Evolutionary conservation across 441 rosid species (phyloP).

Genomic region (Cnidoscolus chayamansa): DNA sequence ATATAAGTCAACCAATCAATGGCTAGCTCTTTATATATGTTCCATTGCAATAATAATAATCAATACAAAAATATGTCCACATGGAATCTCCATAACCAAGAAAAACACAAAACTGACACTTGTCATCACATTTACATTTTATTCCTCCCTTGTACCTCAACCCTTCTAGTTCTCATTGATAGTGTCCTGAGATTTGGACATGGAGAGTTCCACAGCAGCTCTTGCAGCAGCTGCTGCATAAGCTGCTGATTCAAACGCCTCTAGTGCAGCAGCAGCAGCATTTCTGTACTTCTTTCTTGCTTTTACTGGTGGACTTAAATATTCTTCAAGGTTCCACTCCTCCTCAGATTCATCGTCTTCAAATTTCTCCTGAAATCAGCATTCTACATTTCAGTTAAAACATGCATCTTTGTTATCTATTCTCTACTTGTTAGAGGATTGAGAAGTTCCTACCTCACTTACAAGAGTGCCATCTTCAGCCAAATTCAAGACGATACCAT

Average conservation of each 20-base stretch:
- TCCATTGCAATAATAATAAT: no score
- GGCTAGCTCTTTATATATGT: no score
- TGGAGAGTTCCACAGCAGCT: conserved; percentile 47
- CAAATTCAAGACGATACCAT: conserved; percentile 33
- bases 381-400: neutral
- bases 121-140: neutral
- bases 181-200: conserved; percentile 24
- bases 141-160: neutral
- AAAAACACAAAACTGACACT: neutral
- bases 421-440: no score
- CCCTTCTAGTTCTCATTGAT: conserved; percentile 11
- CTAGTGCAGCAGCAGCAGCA: conserved; percentile 40
- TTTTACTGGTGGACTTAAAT: neutral
- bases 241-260: conserved; percentile 45
- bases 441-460: conserved; percentile 20
- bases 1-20: no score
- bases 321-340: neutral
- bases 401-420: no score
- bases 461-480: conserved; percentile 18
- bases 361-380: conserved; percentile 27
- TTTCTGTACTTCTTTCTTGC: conserved; percentile 30
- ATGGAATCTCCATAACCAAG: neutral
- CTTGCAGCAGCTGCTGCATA: conserved; percentile 52
- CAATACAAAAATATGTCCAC: neutral
- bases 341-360: neutral